Evolutionary conservation across 345 rosid genomes (phyloP).

Genomic region (Aquilaria sinensis): DNA sequence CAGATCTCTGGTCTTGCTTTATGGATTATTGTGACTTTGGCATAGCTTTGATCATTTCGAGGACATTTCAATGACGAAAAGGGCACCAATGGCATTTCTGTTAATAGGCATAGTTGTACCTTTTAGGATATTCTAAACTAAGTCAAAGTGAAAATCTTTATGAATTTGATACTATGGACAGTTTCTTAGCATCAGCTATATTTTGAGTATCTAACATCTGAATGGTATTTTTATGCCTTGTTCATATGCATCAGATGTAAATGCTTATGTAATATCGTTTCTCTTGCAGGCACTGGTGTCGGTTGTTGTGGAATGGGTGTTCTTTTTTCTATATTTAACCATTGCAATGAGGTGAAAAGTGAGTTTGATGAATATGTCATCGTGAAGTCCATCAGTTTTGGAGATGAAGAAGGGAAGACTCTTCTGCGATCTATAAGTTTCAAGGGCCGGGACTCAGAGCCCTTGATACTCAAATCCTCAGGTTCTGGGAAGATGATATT

Average conservation of each 20-base stretch:
- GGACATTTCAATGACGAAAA: too few species aligned
- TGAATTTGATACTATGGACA: too few species aligned
- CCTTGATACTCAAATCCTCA: slow-evolving; percentile 48
- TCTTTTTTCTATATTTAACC: slow-evolving; percentile 47
- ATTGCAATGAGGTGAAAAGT: slow-evolving; percentile 47
- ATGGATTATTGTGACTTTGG: background rate
- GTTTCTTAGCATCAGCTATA: too few species aligned
- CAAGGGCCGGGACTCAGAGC: slow-evolving; percentile 41
- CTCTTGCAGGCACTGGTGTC: slow-evolving; percentile 22
- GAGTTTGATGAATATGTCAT: slow-evolving; percentile 51
- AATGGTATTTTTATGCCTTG: background rate
- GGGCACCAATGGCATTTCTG: too few species aligned
- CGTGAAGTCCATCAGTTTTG: slow-evolving; percentile 76
- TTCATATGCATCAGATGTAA: background rate
- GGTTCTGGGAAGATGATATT: slow-evolving; percentile 71
- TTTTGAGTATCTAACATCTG: too few species aligned
- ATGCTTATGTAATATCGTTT: slow-evolving; percentile 1
- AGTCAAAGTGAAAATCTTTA: too few species aligned
- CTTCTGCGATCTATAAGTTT: slow-evolving; percentile 66
- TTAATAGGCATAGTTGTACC: too few species aligned
- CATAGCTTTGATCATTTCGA: too few species aligned
- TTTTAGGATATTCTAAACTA: too few species aligned
- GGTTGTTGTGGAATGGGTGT: slow-evolving; percentile 56
- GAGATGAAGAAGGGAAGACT: slow-evolving; percentile 55
- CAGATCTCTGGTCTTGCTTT: background rate